phyloP scores from a whole-genome alignment of 2,329 filamentous ascomycete species.

The Sporothrix sp. region DNA sequence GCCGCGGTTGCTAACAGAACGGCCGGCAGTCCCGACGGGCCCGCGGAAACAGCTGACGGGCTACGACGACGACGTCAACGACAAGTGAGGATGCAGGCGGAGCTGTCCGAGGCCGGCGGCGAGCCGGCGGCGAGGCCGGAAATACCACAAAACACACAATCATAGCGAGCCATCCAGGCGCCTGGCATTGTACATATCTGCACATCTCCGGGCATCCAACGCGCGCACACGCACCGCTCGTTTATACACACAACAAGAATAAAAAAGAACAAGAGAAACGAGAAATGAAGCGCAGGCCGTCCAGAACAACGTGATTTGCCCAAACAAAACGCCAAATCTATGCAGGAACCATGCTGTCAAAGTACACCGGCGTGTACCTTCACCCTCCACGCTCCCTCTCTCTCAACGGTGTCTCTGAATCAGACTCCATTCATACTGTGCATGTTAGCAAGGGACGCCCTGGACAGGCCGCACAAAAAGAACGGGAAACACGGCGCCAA shows the following conservation, averaged over 20 bases:
- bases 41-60: constrained; percentile 51
- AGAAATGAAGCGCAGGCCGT: no score
- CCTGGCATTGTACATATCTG: no score
- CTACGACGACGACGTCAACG: constrained; percentile 44
- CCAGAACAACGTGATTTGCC: no score
- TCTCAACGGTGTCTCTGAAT: constrained; percentile 43
- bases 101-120: no score
- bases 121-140: not conserved
- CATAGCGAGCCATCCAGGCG: not conserved
- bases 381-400: not conserved
- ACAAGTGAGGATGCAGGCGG: constrained; percentile 9
- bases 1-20: constrained; percentile 6
- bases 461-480: no score
- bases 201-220: no score
- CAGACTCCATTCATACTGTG: constrained; percentile 55
- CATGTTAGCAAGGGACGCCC: no score
- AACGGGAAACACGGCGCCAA: constrained; percentile 19
- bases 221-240: no score
- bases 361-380: no score
- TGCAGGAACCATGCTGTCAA: not conserved
- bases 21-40: constrained; percentile 24
- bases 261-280: not conserved
- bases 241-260: no score
- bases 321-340: not conserved
- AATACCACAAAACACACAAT: not conserved